Evolutionary conservation across 2,329 filamentous ascomycete species (phyloP).

Genomic region (Trichoderma hamatum): DNA sequence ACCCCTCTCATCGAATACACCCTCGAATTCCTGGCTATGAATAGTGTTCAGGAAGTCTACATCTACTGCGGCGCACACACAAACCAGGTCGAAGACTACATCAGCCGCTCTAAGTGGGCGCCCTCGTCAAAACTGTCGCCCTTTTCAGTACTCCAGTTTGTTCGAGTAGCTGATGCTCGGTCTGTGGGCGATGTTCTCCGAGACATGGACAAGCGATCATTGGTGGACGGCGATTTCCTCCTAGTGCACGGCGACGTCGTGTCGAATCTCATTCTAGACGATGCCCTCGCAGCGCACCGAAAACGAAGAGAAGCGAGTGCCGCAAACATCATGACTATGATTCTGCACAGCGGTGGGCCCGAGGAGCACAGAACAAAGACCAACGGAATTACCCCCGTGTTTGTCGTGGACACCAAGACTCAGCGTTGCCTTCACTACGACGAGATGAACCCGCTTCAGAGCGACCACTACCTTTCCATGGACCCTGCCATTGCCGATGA

Average conservation of each 20-base stretch:
- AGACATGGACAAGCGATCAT: conserved; percentile 81
- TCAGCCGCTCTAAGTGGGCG: conserved; percentile 75
- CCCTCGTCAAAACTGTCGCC: conserved; percentile 59
- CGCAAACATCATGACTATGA: conserved; percentile 97
- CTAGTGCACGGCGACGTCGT: conserved; percentile 92
- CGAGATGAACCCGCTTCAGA: conserved; percentile 74
- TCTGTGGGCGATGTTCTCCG: conserved; percentile 94
- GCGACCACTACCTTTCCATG: conserved; percentile 68
- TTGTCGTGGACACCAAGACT: conserved; percentile 79
- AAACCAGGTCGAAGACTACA: conserved; percentile 83
- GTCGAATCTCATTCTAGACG: conserved; percentile 83
- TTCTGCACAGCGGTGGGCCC: conserved; percentile 76
- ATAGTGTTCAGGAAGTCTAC: conserved; percentile 91
- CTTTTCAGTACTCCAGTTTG: conserved; percentile 79
- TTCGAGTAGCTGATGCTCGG: conserved; percentile 79
- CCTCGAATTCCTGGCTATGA: conserved; percentile 92
- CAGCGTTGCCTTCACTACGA: conserved; percentile 92
- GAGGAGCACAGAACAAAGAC: conserved; percentile 74
- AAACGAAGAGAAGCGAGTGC: conserved; percentile 81
- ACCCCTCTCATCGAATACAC: conserved; percentile 97
- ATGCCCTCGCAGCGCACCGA: conserved; percentile 75
- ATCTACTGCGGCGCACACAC: conserved; percentile 89
- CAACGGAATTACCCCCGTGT: conserved; percentile 75
- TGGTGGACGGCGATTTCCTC: conserved; percentile 89
- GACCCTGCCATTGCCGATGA: conserved; percentile 78